Base-by-base conservation (phyloP, 202 grass and related monocot species). In the Carex arenaria region DNA sequence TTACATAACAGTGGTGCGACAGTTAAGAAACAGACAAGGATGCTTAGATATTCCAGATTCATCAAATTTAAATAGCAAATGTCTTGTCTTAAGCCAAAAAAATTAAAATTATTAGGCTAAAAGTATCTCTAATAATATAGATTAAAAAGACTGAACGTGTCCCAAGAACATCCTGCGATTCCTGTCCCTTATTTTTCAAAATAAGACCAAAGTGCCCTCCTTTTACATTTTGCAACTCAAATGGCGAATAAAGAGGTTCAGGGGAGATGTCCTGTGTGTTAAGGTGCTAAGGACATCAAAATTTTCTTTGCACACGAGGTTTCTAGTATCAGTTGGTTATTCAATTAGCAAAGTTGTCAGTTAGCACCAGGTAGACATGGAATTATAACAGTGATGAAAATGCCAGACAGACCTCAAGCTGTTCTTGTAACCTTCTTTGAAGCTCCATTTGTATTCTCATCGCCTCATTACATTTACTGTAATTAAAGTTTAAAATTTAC, bases 401-500 rank as follows among this genome's bases (percentile, higher is more conserved):
- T 75, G 28, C 23, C 13, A 69, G 22, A 56, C 26, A 52, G 36
- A 80, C 79, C 78, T 82, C 79, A 55, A 87, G 51, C 32, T 87
- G 79, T 54, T 87, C 55, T 47, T 82, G 85, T 23, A 87, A 78
- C 79, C 28, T 61, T 74, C 85, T 57, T 81, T 87, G 77, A 81
- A 87, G 85, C 71, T 82, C 85, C 85, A 87, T 87, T 72, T 82
- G 85, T 61, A 87, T 73, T 87, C 79, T 82, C 85, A 87, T 82
- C 0, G 85, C 85, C 45, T 87, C 85, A 74, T 82, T 82, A 73
- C 85, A 87, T 76, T 74, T 81, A 76, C 85, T 87, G 68, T 15
- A 61, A 75, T 54, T 64, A 67, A 74, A 57, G 7, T 51, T 6
- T 5, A 66, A 82, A 56, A 61, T 82, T 53, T 38, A 51, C 4